These are phyloP conservation scores for Thelonectria discophora DNA, from an alignment of 2,329 filamentous ascomycete genomes.

Conservation along the genomic window DNA sequence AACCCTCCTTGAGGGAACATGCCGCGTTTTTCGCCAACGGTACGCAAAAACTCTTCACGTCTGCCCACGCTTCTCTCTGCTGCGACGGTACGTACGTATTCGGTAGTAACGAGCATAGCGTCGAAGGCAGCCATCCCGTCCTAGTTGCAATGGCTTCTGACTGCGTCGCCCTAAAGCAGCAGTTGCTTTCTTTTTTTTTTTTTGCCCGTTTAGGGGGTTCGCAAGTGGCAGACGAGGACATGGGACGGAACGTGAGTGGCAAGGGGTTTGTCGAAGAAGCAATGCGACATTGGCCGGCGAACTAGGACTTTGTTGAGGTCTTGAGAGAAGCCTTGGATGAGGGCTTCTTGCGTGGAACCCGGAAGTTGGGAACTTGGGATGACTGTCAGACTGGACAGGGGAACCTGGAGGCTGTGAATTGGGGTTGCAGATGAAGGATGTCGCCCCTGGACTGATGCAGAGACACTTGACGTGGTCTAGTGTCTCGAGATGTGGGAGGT, in stretches of 20 bases:
- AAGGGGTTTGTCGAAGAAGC: constrained; percentile 1
- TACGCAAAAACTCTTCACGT: background rate
- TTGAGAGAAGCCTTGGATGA: background rate
- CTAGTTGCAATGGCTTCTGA: background rate
- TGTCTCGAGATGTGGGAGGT: background rate
- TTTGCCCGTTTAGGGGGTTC: background rate
- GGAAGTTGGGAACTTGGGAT: constrained; percentile 13
- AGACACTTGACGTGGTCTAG: background rate
- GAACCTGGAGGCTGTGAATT: constrained; percentile 2
- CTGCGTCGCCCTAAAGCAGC: background rate
- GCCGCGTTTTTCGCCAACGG: background rate
- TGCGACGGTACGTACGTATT: background rate
- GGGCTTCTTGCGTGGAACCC: background rate
- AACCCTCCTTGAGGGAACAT: background rate
- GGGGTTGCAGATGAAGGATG: background rate
- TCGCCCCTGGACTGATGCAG: constrained; percentile 1
- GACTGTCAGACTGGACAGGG: background rate
- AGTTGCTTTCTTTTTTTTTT: constrained; percentile 5
- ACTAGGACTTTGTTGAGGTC: background rate
- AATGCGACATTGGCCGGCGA: constrained; percentile 15
- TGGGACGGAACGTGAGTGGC: background rate
- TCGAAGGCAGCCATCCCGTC: background rate
- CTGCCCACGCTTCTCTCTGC: background rate
- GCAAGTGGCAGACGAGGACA: constrained; percentile 8
- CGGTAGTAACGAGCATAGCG: background rate